These are phyloP conservation scores for Musa itinerans DNA, from an alignment of 176 grass and related monocot species.

Conservation along the genomic window DNA sequence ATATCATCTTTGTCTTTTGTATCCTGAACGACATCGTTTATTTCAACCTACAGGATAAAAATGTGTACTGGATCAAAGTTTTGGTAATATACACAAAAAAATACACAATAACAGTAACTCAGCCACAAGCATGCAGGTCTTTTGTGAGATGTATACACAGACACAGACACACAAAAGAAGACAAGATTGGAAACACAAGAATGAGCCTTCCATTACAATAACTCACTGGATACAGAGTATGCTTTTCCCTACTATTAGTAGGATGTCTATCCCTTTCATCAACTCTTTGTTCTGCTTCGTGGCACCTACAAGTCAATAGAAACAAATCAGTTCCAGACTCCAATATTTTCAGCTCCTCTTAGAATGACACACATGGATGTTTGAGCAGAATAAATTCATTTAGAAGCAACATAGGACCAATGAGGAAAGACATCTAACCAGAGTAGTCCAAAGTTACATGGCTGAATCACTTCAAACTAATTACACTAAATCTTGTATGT, in stretches of 20 bases:
- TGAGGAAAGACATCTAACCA: too few relatives aligned
- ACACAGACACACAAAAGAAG: background rate
- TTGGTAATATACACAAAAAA: background rate
- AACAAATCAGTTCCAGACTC: background rate
- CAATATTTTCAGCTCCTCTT: background rate
- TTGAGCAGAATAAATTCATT: background rate
- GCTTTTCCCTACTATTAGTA: conserved; percentile 20
- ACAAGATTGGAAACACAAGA: background rate
- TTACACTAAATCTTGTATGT: too few relatives aligned
- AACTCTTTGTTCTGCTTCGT: conserved; percentile 45
- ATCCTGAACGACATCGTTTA: conserved; percentile 3
- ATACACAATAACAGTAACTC: too few relatives aligned
- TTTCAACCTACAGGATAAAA: conserved; percentile 4
- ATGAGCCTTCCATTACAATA: background rate
- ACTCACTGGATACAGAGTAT: conserved; percentile 76
- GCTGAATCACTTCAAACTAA: too few relatives aligned
- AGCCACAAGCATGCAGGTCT: too few relatives aligned
- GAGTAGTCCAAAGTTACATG: too few relatives aligned
- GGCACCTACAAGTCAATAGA: conserved; percentile 45
- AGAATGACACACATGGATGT: background rate
- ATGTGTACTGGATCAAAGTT: background rate
- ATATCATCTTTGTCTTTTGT: conserved; percentile 21
- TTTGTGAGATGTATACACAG: background rate
- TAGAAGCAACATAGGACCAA: too few relatives aligned
- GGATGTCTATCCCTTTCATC: conserved; percentile 13